These are phyloP conservation scores for Termitomyces sp. DNA, from an alignment of 768 basidiomycete species.

Conservation along the genomic window DNA sequence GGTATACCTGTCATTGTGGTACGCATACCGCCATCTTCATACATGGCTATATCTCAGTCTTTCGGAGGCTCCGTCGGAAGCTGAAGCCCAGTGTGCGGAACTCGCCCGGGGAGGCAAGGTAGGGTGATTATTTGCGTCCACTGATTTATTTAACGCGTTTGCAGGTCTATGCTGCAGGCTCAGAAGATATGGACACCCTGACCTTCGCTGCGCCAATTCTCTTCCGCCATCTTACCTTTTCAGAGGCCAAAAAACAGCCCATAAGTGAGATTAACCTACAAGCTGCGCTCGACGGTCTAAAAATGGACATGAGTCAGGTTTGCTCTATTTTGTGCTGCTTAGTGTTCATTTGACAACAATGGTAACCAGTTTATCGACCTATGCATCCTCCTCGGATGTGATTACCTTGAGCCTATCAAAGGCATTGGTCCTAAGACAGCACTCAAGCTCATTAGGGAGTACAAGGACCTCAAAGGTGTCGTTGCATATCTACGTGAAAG, in stretches of 20 bases:
- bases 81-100: constrained; percentile 98
- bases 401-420: constrained; percentile 98
- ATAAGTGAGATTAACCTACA: constrained; percentile 89
- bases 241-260: constrained; percentile 95
- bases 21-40: constrained; percentile 20
- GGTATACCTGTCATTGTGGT: constrained; percentile 95
- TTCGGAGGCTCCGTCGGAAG: constrained; percentile 90
- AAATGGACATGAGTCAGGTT: constrained; percentile 93
- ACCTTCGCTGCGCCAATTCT: constrained; percentile 92
- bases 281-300: constrained; percentile 79
- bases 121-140: neutral
- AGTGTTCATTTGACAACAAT: neutral
- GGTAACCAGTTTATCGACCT: constrained; percentile 87
- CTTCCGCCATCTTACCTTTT: constrained; percentile 94
- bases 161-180: constrained; percentile 94
- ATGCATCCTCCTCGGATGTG: constrained; percentile 94
- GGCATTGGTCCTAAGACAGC: constrained; percentile 96
- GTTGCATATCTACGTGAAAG: constrained; percentile 77
- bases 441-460: constrained; percentile 84
- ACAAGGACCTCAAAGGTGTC: constrained; percentile 65
- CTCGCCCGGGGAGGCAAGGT: constrained; percentile 95
- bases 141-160: neutral
- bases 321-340: constrained; percentile 3
- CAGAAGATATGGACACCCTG: constrained; percentile 99
- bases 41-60: neutral